phyloP scores from a whole-genome alignment of 192 early-diverging fungal species.

The Umbelopsis ramanniana region DNA sequence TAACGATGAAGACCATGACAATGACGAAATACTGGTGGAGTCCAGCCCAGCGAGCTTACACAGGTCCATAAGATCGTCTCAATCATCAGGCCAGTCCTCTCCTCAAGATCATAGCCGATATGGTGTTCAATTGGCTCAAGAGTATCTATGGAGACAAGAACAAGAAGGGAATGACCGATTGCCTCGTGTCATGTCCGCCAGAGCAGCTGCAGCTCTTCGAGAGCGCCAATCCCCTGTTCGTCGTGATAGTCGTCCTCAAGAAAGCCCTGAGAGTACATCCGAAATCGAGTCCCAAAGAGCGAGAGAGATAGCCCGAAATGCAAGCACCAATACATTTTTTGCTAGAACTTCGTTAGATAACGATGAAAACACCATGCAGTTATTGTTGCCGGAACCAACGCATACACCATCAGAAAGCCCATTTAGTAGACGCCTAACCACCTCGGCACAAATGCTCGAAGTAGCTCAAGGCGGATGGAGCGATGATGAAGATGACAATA shows the following conservation, averaged over 20 bases:
- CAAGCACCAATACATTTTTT: not conserved
- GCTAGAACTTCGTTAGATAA: not conserved
- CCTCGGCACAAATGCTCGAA: not conserved
- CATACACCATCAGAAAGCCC: not conserved
- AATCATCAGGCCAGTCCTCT: not conserved
- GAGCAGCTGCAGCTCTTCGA: not conserved
- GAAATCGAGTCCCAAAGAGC: not conserved
- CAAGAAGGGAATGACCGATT: not conserved
- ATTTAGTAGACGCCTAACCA: not conserved
- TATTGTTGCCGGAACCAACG: not conserved
- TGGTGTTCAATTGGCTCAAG: constrained; percentile 2
- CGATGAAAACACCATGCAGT: not conserved
- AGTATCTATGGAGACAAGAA: not conserved
- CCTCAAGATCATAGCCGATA: constrained; percentile 1
- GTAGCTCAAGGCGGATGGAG: not conserved
- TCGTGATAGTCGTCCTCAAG: not conserved
- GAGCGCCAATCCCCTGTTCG: not conserved
- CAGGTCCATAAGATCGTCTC: not conserved
- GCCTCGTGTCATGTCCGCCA: constrained; percentile 6
- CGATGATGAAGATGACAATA: not conserved
- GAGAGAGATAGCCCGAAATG: not conserved
- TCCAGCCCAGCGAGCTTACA: not conserved
- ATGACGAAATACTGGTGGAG: not conserved
- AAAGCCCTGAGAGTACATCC: not conserved
- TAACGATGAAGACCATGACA: constrained; percentile 34